Percentiles rank a stretch among this genome's conserved stretches.
Evolutionary conservation across 2,329 filamentous ascomycete species (phyloP).

Genomic region (Diaporthe ampelina): DNA sequence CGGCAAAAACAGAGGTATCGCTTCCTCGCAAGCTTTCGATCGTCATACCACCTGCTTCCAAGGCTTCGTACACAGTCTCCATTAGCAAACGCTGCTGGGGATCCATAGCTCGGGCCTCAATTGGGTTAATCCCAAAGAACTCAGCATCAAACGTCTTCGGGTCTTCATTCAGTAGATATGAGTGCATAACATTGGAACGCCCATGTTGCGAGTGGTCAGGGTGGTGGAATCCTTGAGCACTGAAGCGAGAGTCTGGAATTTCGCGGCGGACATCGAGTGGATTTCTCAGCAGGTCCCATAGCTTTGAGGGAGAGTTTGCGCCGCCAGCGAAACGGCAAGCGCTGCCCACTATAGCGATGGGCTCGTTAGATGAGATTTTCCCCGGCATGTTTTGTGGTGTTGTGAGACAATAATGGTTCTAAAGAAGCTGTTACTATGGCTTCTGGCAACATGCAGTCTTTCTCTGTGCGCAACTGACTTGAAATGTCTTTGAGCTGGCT

Average conservation of each 20-base stretch:
- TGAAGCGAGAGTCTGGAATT: conserved; percentile 45
- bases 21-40: conserved; percentile 42
- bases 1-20: conserved; percentile 50
- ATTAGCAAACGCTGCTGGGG: conserved; percentile 39
- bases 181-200: conserved; percentile 46
- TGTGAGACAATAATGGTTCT: background rate
- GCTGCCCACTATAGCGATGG: conserved; percentile 54
- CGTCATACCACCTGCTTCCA: conserved; percentile 43
- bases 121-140: conserved; percentile 47
- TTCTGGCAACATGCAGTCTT: no score
- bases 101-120: conserved; percentile 43
- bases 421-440: background rate
- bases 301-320: conserved; percentile 50
- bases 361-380: background rate
- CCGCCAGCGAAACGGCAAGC: conserved; percentile 56
- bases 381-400: background rate
- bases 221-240: conserved; percentile 46
- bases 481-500: no score
- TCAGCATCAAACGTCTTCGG: conserved; percentile 41
- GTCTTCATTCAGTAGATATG: conserved; percentile 41
- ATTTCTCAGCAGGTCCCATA: conserved; percentile 53
- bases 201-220: conserved; percentile 48
- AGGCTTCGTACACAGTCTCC: conserved; percentile 44
- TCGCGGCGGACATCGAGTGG: conserved; percentile 43
- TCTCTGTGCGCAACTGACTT: background rate